Conservation (phyloP, 352 stramenopile species). For the Aphanomyces astaci region DNA sequence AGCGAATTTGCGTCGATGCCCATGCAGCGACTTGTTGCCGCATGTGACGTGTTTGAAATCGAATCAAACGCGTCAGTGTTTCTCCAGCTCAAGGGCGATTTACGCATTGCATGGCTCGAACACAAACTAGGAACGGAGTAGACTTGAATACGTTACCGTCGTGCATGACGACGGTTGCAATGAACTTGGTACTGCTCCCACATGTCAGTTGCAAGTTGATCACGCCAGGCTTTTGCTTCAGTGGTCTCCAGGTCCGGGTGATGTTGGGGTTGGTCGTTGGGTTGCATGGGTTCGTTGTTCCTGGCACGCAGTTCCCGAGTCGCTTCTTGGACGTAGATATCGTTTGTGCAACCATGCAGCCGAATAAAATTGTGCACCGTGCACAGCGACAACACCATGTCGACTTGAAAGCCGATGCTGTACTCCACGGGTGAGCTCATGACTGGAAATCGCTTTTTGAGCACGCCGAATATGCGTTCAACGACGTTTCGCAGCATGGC, state of each 20-base stretch:
- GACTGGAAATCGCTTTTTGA: slow-evolving; percentile 21
- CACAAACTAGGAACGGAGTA: too few relatives aligned
- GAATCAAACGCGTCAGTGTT: too few relatives aligned
- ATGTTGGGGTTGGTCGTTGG: neutral
- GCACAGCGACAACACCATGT: neutral
- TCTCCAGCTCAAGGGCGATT: too few relatives aligned
- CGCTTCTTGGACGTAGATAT: neutral
- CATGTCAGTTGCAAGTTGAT: neutral
- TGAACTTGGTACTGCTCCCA: neutral
- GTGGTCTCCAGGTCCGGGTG: neutral
- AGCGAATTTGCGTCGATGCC: too few relatives aligned
- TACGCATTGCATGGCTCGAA: too few relatives aligned
- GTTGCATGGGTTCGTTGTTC: neutral
- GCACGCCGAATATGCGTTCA: slow-evolving; percentile 15
- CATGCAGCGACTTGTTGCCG: too few relatives aligned
- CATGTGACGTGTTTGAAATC: too few relatives aligned
- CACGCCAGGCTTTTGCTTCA: neutral
- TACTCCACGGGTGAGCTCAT: neutral
- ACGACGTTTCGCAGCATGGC: slow-evolving; percentile 19
- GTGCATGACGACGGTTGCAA: neutral
- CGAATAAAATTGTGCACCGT: slow-evolving; percentile 1
- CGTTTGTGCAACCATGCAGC: neutral
- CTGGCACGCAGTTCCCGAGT: neutral
- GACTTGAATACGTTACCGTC: too few relatives aligned
- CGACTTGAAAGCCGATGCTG: neutral